Percentiles rank a stretch among this genome's conserved stretches.
Conservation (phyloP, 78 protist genomes). For the Dictyostelium capitatum region DNA sequence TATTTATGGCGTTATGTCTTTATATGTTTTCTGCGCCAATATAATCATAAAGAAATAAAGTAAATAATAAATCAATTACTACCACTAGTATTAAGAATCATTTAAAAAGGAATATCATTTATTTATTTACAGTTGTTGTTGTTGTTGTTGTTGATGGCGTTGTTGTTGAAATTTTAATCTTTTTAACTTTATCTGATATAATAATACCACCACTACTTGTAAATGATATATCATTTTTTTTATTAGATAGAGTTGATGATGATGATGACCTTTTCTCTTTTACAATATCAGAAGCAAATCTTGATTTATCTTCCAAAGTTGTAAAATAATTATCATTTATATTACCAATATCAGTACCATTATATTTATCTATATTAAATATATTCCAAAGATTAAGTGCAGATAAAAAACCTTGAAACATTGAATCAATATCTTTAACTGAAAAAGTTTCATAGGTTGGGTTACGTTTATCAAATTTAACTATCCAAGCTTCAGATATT, state of each 20-base stretch:
- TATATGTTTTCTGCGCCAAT: slow-evolving; percentile 55
- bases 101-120: background rate
- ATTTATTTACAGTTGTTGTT: background rate
- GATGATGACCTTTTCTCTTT: too few species aligned
- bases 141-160: background rate
- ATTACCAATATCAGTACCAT: too few species aligned
- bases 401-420: slow-evolving; percentile 13
- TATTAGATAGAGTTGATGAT: background rate
- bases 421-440: slow-evolving; percentile 22
- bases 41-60: background rate
- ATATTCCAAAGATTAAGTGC: slow-evolving; percentile 26
- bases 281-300: too few species aligned
- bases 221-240: background rate
- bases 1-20: slow-evolving; percentile 17
- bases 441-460: background rate
- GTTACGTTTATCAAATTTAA: background rate
- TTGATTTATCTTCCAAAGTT: too few species aligned
- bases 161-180: background rate
- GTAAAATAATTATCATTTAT: too few species aligned
- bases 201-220: background rate
- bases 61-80: background rate
- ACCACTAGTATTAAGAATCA: too few species aligned
- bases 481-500: slow-evolving; percentile 54
- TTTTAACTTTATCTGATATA: background rate
- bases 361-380: background rate